Evolutionary conservation across 2,329 filamentous ascomycete genomes (phyloP), one percentile per base, ranked within the genome.

Genomic region (Epichloe festucae): DNA sequence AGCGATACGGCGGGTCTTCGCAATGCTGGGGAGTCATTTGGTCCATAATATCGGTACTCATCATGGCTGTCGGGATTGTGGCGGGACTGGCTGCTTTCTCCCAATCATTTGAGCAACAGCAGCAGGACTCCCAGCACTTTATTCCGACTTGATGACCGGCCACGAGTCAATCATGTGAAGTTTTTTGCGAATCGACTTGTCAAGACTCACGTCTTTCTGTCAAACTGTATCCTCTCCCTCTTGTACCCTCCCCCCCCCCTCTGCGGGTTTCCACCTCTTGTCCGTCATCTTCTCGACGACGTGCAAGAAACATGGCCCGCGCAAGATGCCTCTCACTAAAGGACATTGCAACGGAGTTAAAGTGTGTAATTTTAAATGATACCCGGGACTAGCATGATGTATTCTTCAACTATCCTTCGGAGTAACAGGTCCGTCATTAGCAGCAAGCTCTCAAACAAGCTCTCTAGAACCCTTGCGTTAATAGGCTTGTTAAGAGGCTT

Each of bases 1-100:
- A 87, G 67, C 75, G 81, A 21, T 90, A 90, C 58, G 86, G 86
- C 11, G 86, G 86, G 38, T 89, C 84, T 0, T 87, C 84, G 1
- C 83, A 85, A 61, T 89, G 85, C 72, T 89, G 87, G 86, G 86
- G 86, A 8, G 72, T 89, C 14, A 78, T 89, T 50, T 91, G 86
- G 87, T 84, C 79, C 48, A 69, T 90, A 49, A 77, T 91, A 50
- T 86, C 84, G 0, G 61, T 89, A 23, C 55, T 76, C 0, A 82
- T 91, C 63, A 88, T 90, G 83, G 77, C 81, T 5, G 72, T 73
- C 14, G 85, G 81, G 2, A 89, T 91, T 56, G 67, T 90, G n/a
- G 84, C 82, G 4, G 86, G 84, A 1, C 75, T 91, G 42, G 86
- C 85, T 1, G 85, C 85, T 7, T 90, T 90, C 61, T 82, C 81